These are phyloP conservation scores for Boletus subparvulus DNA, from an alignment of 768 basidiomycete genomes.

Conservation along the genomic window DNA sequence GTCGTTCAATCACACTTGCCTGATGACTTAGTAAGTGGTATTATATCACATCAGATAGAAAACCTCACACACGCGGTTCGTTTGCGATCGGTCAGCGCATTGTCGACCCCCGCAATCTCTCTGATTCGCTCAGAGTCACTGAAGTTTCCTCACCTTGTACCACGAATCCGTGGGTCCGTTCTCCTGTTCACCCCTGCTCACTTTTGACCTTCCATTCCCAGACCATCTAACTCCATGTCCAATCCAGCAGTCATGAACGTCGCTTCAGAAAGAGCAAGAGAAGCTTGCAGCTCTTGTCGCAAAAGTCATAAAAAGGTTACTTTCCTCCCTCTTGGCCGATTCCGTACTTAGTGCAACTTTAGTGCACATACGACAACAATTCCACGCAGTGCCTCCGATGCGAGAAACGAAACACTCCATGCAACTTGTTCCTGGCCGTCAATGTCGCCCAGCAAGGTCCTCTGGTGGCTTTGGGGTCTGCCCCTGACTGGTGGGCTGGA, in stretches of 20 bases:
- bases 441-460: slow-evolving; percentile 10
- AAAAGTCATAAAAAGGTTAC: slow-evolving; percentile 27
- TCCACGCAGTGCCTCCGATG: slow-evolving; percentile 20
- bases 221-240: too few relatives aligned
- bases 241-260: slow-evolving; percentile 17
- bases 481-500: slow-evolving; percentile 6
- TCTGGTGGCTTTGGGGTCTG: not conserved
- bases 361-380: slow-evolving; percentile 21
- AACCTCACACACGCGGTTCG: too few relatives aligned
- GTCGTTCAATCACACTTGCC: too few relatives aligned
- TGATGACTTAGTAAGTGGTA: too few relatives aligned
- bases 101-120: too few relatives aligned
- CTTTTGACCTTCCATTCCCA: too few relatives aligned
- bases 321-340: not conserved
- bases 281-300: slow-evolving; percentile 26
- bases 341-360: not conserved
- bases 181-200: too few relatives aligned
- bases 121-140: too few relatives aligned
- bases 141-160: too few relatives aligned
- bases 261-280: slow-evolving; percentile 23
- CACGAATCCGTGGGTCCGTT: too few relatives aligned
- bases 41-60: too few relatives aligned
- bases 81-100: too few relatives aligned
- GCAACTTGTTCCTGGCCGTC: slow-evolving; percentile 17
- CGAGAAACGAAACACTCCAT: slow-evolving; percentile 1